Base-by-base conservation (phyloP, 768 basidiomycete species). In the Gymnopilus junonius region DNA sequence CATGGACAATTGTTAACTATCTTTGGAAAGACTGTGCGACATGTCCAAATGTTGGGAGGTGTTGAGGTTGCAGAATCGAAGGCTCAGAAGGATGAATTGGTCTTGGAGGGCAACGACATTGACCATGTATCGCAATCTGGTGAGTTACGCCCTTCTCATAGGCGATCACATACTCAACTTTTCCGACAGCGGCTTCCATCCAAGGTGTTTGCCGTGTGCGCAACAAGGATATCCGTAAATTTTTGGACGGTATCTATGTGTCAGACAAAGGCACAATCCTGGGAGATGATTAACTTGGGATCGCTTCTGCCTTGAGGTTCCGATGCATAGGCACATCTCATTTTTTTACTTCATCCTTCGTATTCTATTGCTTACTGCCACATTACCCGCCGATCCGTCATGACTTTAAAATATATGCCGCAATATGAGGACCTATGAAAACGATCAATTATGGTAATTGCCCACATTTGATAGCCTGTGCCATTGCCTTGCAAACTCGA, bases 161-260 rank as follows among this genome's bases (percentile, higher is more conserved):
- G 32, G 46, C 25, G 8, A 17, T 17, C n/a, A n/a, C 11, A 42
- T 23, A 46, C 39, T 43, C 42, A 63, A 48, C 50, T 31, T 25
- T 61, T 29, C n/a, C 56, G 2, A 20, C 65, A 90, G 95, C 97
- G 64, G 97, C 97, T 50, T 93, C 93, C 42, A 99, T 99, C 76
- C 97, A 99, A 77, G 96, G 96, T 70, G 84, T 91, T 65, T 97
- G 95, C 83, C 88, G 91, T 70, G 97, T 99, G 73, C 92, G 94
- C 79, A 97, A 99, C 91, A 99, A 99, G 85, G 97, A 97, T 85
- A 98, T 99, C 81, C 94, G 97, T 73, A 97, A 98, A 85, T 97
- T 98, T 86, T 83, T 97, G 76, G 94, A 96, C 75, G 92, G 94
- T 77, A 87, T 95, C 80, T 95, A 95, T 71, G 93, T 95, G 64